These are phyloP conservation scores for Kwoniella newhampshirensis DNA, from an alignment of 768 basidiomycete genomes.

Conservation along the genomic window DNA sequence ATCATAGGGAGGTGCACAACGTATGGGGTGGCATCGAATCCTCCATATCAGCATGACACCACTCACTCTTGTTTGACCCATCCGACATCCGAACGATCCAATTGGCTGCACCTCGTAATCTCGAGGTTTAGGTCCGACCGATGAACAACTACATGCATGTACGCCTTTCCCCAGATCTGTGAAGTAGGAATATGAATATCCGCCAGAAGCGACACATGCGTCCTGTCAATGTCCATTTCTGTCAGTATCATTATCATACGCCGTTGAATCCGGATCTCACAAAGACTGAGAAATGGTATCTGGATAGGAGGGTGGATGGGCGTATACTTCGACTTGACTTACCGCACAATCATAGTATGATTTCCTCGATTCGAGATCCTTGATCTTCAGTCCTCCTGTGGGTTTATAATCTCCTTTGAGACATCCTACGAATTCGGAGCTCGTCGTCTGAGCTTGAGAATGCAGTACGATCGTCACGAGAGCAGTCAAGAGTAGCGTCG, in stretches of 20 bases:
- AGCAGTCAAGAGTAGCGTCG: no score
- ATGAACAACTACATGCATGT: slow-evolving; percentile 1
- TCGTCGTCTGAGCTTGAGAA: background rate
- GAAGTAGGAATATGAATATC: slow-evolving; percentile 9
- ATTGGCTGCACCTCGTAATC: slow-evolving; percentile 5
- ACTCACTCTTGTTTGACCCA: slow-evolving; percentile 9
- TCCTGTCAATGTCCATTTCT: background rate
- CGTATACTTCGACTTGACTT: no score
- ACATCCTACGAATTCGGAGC: slow-evolving; percentile 4
- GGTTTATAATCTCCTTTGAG: slow-evolving; percentile 1
- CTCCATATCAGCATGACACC: background rate
- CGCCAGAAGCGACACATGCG: background rate
- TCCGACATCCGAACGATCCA: slow-evolving; percentile 6
- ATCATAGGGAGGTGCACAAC: no score
- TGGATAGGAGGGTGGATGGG: no score
- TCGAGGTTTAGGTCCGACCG: background rate
- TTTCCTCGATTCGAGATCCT: background rate
- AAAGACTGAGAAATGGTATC: no score
- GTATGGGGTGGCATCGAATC: no score
- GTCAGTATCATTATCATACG: background rate
- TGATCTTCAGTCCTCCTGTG: background rate
- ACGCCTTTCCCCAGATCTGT: slow-evolving; percentile 1
- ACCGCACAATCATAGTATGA: slow-evolving; percentile 7
- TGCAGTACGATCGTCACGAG: no score
- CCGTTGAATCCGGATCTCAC: background rate